Evolutionary conservation across 1,139 yeast genomes (phyloP), one percentile per base, ranked within the genome.

Genomic region (Candida tetrigidarum): DNA sequence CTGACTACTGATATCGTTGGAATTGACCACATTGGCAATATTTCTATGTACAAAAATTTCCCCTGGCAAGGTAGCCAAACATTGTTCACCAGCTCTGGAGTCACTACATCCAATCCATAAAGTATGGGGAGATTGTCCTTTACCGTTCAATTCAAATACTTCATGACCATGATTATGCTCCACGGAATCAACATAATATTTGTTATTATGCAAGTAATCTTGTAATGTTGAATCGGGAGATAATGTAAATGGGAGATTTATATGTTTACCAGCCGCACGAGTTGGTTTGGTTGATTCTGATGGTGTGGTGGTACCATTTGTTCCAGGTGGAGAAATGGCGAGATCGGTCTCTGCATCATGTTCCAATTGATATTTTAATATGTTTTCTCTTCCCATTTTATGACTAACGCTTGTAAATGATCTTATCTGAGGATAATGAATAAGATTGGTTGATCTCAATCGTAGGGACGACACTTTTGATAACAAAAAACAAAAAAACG

Each of bases 31-130:
- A 65, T 93, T 93, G 46, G 97, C 98, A 50, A 93, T 88, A 59
- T 91, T 91, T 61, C 97, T 81, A 63, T 89, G 92, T n/a, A 93
- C 89, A 71, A 93, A 92, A 9, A 91, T 80, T 65, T 92, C 98
- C 39, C 99, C 99, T 1, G 98, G 98, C 46, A 86, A 71, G 5
- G 85, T 82, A 28, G 92, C 92, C 45, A 93, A 69, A 55, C 91
- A 84, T 37, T 74, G 74, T 56, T 93, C 97, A 43, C 92, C 88
- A 47, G 88, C 89, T 55, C 99, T 83, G 10, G 97, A 90, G 64
- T 93, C 99, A 5, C 96, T 84, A 65, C 99, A 93, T 3, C 98
- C 97, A 50, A 93, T 86, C 96, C 97, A 92, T 46, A 93, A 71
- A 9, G 97, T 90, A 64, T 91, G 96, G 15, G 99, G 99, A 14